A percentile compares a stretch with the other conserved stretches of the same genome.
phyloP scores from a whole-genome alignment of 2,329 filamentous ascomycete genomes.

The Stenocarpella maydis region DNA sequence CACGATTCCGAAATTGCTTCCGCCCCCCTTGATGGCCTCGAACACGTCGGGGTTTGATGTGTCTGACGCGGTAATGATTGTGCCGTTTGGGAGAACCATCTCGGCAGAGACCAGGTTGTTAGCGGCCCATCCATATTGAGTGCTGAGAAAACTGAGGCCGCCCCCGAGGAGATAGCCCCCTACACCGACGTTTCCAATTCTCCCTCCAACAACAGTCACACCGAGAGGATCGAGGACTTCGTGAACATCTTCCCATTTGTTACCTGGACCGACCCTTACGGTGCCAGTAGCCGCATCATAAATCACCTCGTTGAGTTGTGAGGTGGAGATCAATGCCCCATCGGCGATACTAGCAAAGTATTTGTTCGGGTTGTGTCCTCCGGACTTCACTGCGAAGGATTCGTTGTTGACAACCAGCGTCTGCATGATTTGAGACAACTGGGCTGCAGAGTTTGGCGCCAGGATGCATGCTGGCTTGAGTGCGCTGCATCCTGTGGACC shows the following conservation, averaged over 20 bases:
- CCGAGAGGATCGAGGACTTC: slow-evolving; percentile 51
- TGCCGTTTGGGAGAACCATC: slow-evolving; percentile 60
- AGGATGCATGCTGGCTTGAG: slow-evolving; percentile 27
- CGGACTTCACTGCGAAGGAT: slow-evolving; percentile 63
- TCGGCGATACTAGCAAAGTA: slow-evolving; percentile 59
- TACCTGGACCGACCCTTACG: slow-evolving; percentile 55
- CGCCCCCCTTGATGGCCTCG: slow-evolving; percentile 62
- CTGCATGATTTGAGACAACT: slow-evolving; percentile 22
- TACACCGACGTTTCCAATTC: slow-evolving; percentile 57
- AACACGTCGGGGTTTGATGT: slow-evolving; percentile 57
- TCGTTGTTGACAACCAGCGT: slow-evolving; percentile 18
- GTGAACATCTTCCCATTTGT: slow-evolving; percentile 53
- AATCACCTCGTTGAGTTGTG: slow-evolving; percentile 50
- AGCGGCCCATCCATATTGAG: slow-evolving; percentile 59
- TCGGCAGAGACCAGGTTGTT: slow-evolving; percentile 59
- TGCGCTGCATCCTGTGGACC: slow-evolving; percentile 25
- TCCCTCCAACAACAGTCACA: slow-evolving; percentile 53
- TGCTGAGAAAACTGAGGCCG: slow-evolving; percentile 60
- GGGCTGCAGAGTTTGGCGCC: not conserved
- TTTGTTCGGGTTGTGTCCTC: slow-evolving; percentile 65
- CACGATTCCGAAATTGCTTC: slow-evolving; percentile 64
- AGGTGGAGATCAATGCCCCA: slow-evolving; percentile 59
- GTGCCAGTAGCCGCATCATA: slow-evolving; percentile 48
- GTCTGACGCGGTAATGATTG: slow-evolving; percentile 54
- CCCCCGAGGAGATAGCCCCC: slow-evolving; percentile 62